Evolutionary conservation across 768 basidiomycete species (phyloP).

Genomic region (Tephrocybe sp.): DNA sequence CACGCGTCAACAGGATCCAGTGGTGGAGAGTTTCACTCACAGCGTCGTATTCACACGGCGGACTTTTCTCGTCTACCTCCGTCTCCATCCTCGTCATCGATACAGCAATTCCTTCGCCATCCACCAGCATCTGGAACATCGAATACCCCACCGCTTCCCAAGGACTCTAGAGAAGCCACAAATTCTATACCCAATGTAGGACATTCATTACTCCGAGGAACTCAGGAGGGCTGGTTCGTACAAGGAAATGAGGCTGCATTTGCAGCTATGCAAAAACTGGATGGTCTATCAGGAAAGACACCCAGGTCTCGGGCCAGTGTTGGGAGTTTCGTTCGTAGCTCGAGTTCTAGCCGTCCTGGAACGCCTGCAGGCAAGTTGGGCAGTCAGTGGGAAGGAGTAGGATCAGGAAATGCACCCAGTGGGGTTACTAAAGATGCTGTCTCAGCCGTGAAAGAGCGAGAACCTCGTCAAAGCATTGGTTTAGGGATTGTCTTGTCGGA

Average conservation of each 20-base stretch:
- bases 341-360: conserved; percentile 65
- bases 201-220: conserved; percentile 81
- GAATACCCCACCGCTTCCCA: conserved; percentile 34
- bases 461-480: conserved; percentile 34
- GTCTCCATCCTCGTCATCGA: conserved; percentile 87
- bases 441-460: conserved; percentile 43
- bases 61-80: conserved; percentile 92
- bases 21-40: conserved; percentile 42
- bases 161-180: conserved; percentile 41
- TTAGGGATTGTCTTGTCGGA: conserved; percentile 31
- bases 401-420: conserved; percentile 37
- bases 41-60: conserved; percentile 62
- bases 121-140: conserved; percentile 38
- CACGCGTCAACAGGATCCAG: conserved; percentile 69
- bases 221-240: conserved; percentile 87
- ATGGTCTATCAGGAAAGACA: conserved; percentile 78
- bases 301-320: conserved; percentile 77
- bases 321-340: conserved; percentile 65
- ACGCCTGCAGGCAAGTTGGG: conserved; percentile 67
- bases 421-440: conserved; percentile 36
- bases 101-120: conserved; percentile 76
- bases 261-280: conserved; percentile 89
- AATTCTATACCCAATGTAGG: conserved; percentile 66
- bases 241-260: conserved; percentile 87
- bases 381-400: conserved; percentile 77